Evolutionary conservation across 306 rosid genomes (phyloP).

Genomic region (Albizia julibrissin): DNA sequence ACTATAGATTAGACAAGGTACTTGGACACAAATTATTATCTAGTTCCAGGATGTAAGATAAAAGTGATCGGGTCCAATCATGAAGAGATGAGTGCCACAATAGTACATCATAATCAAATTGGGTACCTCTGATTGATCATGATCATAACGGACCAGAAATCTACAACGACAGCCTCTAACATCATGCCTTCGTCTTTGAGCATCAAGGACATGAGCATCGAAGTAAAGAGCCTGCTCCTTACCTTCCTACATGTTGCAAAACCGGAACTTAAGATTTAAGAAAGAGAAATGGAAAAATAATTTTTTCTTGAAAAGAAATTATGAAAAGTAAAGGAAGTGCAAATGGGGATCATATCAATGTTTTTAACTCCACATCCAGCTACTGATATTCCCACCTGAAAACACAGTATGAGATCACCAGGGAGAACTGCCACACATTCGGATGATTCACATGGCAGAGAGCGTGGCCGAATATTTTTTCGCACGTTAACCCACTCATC

Average conservation of each 20-base stretch:
- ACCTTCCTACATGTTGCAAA: conserved; percentile 72
- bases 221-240: conserved; percentile 98
- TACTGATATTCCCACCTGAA: conserved; percentile 67
- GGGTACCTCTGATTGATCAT: conserved; percentile 94
- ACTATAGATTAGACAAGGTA: background rate
- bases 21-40: background rate
- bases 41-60: background rate
- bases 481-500: conserved; percentile 94
- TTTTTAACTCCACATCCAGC: conserved; percentile 20
- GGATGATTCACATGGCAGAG: conserved; percentile 96
- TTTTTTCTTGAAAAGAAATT: background rate
- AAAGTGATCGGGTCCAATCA: conserved; percentile 15
- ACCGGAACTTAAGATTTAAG: conserved; percentile 22
- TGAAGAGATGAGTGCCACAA: conserved; percentile 19
- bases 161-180: conserved; percentile 99
- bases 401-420: conserved; percentile 94
- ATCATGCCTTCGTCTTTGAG: conserved; percentile 97
- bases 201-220: conserved; percentile 97
- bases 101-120: conserved; percentile 22
- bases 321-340: conserved; percentile 8
- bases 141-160: conserved; percentile 95
- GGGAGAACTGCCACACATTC: conserved; percentile 98
- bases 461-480: conserved; percentile 87
- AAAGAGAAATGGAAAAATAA: conserved; percentile 6
- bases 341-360: conserved; percentile 13